Evolutionary conservation across 192 early-diverging fungal genomes (phyloP), one percentile per base, ranked within the genome.

Genomic region (Backusella circina): DNA sequence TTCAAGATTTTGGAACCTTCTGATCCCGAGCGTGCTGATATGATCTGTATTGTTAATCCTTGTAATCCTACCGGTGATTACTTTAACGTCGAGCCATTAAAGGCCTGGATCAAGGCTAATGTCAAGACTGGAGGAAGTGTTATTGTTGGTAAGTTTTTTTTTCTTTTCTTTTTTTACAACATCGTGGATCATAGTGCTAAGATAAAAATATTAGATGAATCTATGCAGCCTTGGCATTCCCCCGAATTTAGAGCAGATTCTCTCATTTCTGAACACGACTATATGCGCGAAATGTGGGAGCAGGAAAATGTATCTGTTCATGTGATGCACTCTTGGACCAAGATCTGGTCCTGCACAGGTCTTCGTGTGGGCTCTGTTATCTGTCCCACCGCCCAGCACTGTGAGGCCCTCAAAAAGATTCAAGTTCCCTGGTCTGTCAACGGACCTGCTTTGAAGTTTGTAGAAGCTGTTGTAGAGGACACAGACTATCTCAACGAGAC

Each of bases 381-480:
- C 15, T 95, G 94, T 79, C 94, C 95, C 8, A 95, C 95, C 7
- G 88, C 75, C 10, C 81, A 75, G 2, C 94, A 95, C 73, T 91
- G 90, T 81, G 84, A 87, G 6, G 88, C 85, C 5, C 84, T 96
- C 68, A 92, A 92, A 79, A 91, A 90, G 80, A 83, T 92, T 10
- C 94, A 95, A 83, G 94, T 96, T 5, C 95, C 95, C 0, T 96
- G 95, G 95, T 92, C 90, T n/a, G 95, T 96, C 77, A 96, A 96
- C 82, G 84, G 88, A n/a, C 90, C 92, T 44, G 95, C 95, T 9
- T 77, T 96, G 77, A 92, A 90, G 6, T 96, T 96, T 80, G 83
- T 96, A 71, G 84, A 94, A 38, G 88, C 88, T 4, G 95, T 94
- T 38, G 93, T 92, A 0, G 75, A 85, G 2, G 94, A 95, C 72